These are phyloP conservation scores for Arthrobotrys sphaeroides DNA, from an alignment of 2,329 filamentous ascomycete species.

Conservation along the genomic window DNA sequence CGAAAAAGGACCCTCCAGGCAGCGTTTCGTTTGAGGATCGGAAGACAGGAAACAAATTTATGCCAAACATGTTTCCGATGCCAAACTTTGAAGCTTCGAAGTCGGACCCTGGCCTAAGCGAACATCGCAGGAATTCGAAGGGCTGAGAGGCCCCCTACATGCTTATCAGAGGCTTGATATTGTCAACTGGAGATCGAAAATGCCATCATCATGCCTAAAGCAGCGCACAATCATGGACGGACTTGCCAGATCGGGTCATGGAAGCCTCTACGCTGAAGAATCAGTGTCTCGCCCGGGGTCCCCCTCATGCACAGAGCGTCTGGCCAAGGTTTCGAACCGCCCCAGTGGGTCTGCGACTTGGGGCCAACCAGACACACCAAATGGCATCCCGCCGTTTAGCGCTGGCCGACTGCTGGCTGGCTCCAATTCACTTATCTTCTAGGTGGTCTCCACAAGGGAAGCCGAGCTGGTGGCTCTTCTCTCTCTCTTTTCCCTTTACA, in stretches of 20 bases:
- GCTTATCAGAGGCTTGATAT: conserved; percentile 13
- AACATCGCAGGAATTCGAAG: conserved; percentile 5
- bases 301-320: conserved; percentile 50
- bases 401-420: conserved; percentile 39
- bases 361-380: conserved; percentile 40
- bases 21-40: conserved; percentile 48
- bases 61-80: conserved; percentile 31
- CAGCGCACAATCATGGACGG: conserved; percentile 25
- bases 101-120: not conserved
- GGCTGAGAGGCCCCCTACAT: not conserved
- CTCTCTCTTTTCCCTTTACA: conserved; percentile 55
- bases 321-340: conserved; percentile 54
- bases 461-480: conserved; percentile 21
- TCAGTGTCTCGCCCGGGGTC: conserved; percentile 34
- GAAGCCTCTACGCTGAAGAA: not conserved
- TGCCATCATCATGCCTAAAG: conserved; percentile 34
- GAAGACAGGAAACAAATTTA: conserved; percentile 43
- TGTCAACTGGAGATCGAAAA: not conserved
- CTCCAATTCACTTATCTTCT: conserved; percentile 53
- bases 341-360: conserved; percentile 48
- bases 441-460: conserved; percentile 49
- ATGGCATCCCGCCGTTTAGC: conserved; percentile 47
- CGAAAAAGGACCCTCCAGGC: not conserved
- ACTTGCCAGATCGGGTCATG: conserved; percentile 26
- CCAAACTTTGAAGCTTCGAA: conserved; percentile 5